Evolutionary conservation across 108 stramenopile genomes (phyloP).

Genomic region (Hondaea fermentalgiana): DNA sequence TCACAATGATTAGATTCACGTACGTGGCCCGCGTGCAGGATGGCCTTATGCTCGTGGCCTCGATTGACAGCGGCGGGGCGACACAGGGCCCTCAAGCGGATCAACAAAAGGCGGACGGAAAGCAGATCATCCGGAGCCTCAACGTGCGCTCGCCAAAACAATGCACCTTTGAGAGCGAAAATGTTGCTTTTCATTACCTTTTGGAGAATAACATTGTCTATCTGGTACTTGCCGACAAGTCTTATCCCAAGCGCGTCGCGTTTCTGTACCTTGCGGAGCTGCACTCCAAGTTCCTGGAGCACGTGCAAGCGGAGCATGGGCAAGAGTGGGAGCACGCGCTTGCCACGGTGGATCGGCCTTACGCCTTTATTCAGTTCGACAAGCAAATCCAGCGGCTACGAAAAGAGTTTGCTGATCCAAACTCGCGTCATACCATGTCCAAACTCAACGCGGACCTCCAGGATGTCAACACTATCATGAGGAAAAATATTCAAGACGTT

Average conservation of each 20-base stretch:
- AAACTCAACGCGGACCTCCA: constrained; percentile 86
- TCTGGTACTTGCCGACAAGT: constrained; percentile 59
- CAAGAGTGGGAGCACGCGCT: constrained; percentile 26
- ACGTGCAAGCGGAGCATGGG: constrained; percentile 54
- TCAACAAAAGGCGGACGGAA: constrained; percentile 39
- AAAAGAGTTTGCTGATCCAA: constrained; percentile 79
- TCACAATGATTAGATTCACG: background rate
- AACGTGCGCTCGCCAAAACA: constrained; percentile 40
- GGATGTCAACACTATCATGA: constrained; percentile 91
- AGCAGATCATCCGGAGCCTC: constrained; percentile 43
- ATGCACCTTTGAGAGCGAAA: constrained; percentile 45
- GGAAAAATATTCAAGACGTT: constrained; percentile 66
- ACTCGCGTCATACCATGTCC: constrained; percentile 60
- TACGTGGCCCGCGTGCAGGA: constrained; percentile 31
- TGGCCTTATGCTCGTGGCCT: constrained; percentile 36
- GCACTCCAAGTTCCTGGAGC: constrained; percentile 64
- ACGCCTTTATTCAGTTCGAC: constrained; percentile 80
- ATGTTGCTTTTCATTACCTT: constrained; percentile 70
- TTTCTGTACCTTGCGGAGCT: constrained; percentile 92
- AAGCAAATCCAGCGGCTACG: constrained; percentile 83
- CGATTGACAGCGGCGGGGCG: constrained; percentile 30
- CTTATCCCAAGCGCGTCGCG: constrained; percentile 89
- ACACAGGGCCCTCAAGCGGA: constrained; percentile 25
- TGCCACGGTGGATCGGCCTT: constrained; percentile 76
- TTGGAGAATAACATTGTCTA: constrained; percentile 64